A percentile compares a stretch with the other conserved stretches of the same genome.
These are phyloP conservation scores for Sherardia arvensis DNA, from an alignment of 257 asterid genomes.

Conservation along the genomic window DNA sequence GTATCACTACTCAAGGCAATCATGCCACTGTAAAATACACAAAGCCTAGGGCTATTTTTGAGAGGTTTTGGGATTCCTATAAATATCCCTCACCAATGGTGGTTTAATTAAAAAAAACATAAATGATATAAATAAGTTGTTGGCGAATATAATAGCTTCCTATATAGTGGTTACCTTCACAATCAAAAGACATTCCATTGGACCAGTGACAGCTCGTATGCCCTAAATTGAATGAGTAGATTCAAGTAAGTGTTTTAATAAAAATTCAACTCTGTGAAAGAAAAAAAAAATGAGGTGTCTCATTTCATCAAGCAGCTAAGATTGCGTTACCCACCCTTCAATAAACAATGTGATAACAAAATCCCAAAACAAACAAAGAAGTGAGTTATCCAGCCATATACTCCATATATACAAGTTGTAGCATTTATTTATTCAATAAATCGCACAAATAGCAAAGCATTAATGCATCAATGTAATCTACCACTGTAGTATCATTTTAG, in stretches of 20 bases:
- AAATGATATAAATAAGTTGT: too few relatives aligned
- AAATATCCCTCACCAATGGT: too few relatives aligned
- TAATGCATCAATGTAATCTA: neutral
- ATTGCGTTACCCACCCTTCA: slow-evolving; percentile 88
- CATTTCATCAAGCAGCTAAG: slow-evolving; percentile 61
- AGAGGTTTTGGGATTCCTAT: too few relatives aligned
- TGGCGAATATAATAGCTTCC: too few relatives aligned
- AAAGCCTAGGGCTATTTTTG: too few relatives aligned
- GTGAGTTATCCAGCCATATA: neutral
- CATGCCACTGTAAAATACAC: too few relatives aligned
- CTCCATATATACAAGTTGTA: too few relatives aligned
- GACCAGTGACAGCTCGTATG: slow-evolving; percentile 93
- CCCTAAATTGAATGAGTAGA: slow-evolving; percentile 43
- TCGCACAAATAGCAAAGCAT: neutral
- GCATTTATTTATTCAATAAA: too few relatives aligned
- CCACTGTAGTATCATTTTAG: neutral
- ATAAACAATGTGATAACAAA: slow-evolving; percentile 84
- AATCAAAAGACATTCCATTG: slow-evolving; percentile 83
- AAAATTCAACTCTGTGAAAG: slow-evolving; percentile 1
- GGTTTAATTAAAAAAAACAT: too few relatives aligned
- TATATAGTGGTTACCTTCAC: slow-evolving; percentile 64
- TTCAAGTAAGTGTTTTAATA: slow-evolving; percentile 5
- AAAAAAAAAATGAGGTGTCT: neutral
- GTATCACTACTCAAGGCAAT: too few relatives aligned
- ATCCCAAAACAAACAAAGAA: neutral